Percentiles rank a stretch among this genome's conserved stretches.
Conservation (phyloP, 1,139 yeast genomes). For the Geotrichum citri-aurantii region DNA sequence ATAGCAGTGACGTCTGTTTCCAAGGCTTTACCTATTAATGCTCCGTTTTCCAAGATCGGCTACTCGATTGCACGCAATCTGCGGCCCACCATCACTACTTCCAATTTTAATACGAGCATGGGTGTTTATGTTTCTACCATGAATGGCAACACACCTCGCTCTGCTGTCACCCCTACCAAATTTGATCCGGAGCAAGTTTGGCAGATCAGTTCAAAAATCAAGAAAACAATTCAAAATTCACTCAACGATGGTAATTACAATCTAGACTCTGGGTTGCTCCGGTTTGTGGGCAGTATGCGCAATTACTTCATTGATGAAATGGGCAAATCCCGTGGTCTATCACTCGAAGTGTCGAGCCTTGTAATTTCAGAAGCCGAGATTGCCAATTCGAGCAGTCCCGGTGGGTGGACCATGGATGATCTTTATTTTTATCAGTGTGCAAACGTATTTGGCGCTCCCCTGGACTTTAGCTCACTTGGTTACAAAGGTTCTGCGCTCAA, state of each 20-base stretch:
- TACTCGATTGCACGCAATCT: conserved; percentile 14
- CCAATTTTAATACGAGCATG: not conserved
- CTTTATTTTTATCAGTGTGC: conserved; percentile 9
- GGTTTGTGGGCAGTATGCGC: conserved; percentile 3
- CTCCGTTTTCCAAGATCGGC: not conserved
- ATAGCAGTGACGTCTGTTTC: conserved; percentile 1
- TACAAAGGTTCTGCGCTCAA: conserved; percentile 9
- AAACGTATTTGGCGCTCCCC: not conserved
- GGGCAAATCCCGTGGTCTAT: not conserved
- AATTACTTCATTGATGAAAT: not conserved
- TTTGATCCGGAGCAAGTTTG: conserved; percentile 1
- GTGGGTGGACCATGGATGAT: conserved; percentile 7
- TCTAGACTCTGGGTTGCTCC: conserved; percentile 13
- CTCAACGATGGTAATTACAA: conserved; percentile 3
- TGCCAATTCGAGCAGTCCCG: not conserved
- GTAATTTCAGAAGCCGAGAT: not conserved
- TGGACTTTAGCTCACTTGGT: not conserved
- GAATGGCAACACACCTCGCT: not conserved
- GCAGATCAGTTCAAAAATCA: not conserved
- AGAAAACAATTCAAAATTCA: not conserved
- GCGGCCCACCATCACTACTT: conserved; percentile 8
- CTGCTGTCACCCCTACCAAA: not conserved
- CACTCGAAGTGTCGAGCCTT: conserved; percentile 14
- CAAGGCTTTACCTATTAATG: not conserved
- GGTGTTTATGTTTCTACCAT: conserved; percentile 10